These are phyloP conservation scores for Lactarius deliciosus DNA, from an alignment of 768 basidiomycete genomes.

Conservation along the genomic window DNA sequence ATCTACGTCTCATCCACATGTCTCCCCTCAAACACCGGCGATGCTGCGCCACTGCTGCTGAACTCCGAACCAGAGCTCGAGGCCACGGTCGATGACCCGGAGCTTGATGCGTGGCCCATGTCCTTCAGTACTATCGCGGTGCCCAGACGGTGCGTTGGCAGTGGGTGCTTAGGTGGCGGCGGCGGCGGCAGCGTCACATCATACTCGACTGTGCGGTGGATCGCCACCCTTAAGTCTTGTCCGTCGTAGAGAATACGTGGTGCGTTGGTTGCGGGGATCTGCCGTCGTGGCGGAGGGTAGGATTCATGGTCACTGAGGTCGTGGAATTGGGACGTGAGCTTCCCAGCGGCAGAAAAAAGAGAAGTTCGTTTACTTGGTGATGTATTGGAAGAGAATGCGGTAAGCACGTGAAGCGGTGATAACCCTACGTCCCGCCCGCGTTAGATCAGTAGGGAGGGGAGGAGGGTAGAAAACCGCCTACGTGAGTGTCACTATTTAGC, in stretches of 20 bases:
- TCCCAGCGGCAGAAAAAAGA: neutral
- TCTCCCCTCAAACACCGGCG: neutral
- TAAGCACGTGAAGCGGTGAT: constrained; percentile 19
- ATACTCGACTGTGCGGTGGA: constrained; percentile 20
- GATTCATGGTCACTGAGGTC: constrained; percentile 1
- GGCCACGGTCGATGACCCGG: neutral
- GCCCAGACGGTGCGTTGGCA: neutral
- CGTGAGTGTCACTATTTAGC: constrained; percentile 19
- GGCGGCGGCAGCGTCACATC: neutral
- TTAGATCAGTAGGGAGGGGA: neutral
- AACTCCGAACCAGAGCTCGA: constrained; percentile 3
- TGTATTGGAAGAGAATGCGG: constrained; percentile 24
- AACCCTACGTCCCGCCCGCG: constrained; percentile 5
- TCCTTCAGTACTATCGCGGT: neutral
- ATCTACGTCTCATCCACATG: neutral
- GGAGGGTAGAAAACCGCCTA: neutral
- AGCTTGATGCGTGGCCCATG: neutral
- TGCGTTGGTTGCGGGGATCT: neutral
- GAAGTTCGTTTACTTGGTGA: constrained; percentile 2
- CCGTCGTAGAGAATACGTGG: constrained; percentile 1
- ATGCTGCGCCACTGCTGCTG: neutral
- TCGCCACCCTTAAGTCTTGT: constrained; percentile 15
- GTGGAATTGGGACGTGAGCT: neutral
- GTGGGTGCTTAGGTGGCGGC: constrained; percentile 5
- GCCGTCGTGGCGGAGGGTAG: constrained; percentile 11